These are phyloP conservation scores for Globisporangium parvum DNA, from an alignment of 352 stramenopile species.

Conservation along the genomic window DNA sequence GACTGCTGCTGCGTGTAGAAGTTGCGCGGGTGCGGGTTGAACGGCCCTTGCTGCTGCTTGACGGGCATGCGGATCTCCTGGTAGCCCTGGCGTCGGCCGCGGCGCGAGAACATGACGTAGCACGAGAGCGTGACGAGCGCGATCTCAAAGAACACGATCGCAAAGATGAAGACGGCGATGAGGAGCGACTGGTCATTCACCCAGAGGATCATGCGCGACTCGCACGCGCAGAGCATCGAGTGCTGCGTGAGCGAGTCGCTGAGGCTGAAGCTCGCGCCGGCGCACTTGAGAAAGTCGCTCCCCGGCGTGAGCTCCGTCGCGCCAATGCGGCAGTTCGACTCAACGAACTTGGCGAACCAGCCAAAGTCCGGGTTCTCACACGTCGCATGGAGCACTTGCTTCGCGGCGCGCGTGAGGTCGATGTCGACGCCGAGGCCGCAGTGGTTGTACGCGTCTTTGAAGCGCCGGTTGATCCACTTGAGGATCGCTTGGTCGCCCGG, in stretches of 20 bases:
- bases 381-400: conserved; percentile 34
- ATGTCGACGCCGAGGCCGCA: conserved; percentile 68
- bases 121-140: conserved; percentile 71
- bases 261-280: conserved; percentile 52
- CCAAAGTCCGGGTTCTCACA: conserved; percentile 52
- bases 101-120: conserved; percentile 78
- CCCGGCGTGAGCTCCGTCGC: conserved; percentile 37
- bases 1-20: conserved; percentile 33
- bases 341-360: conserved; percentile 73
- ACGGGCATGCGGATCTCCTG: conserved; percentile 85
- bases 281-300: conserved; percentile 69
- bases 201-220: conserved; percentile 74
- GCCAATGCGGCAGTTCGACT: conserved; percentile 65
- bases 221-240: conserved; percentile 77
- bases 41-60: conserved; percentile 52
- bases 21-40: conserved; percentile 78
- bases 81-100: conserved; percentile 59
- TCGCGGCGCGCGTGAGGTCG: conserved; percentile 29
- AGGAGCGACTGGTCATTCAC: conserved; percentile 75
- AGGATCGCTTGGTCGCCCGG: conserved; percentile 56
- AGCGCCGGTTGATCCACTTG: conserved; percentile 71
- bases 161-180: conserved; percentile 72
- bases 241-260: conserved; percentile 66
- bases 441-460: conserved; percentile 67
- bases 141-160: conserved; percentile 77